Evolutionary conservation across 1,284 basidiomycete species (phyloP).

Genomic region (Melampsora americana): DNA sequence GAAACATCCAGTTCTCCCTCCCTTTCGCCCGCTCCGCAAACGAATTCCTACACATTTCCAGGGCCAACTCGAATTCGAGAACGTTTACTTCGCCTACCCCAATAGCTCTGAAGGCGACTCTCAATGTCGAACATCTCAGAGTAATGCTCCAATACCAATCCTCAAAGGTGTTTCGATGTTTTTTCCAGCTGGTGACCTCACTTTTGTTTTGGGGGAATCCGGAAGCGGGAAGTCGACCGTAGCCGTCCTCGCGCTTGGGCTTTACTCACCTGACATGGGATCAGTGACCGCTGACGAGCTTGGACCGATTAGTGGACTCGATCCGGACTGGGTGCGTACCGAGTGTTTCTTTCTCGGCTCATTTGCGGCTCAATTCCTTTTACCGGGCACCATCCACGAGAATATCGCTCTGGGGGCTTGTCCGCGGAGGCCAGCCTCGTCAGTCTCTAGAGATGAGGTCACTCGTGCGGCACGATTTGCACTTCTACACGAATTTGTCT

Average conservation of each 20-base stretch:
- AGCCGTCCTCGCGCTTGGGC: slow-evolving; percentile 72
- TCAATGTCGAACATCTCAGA: not conserved
- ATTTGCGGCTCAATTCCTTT: slow-evolving; percentile 71
- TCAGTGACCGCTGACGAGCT: slow-evolving; percentile 76
- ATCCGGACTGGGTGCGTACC: slow-evolving; percentile 67
- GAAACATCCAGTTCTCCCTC: not conserved
- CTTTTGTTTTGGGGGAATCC: slow-evolving; percentile 86
- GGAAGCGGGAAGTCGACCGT: slow-evolving; percentile 93
- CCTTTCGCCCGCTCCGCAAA: slow-evolving; percentile 47
- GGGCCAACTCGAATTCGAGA: slow-evolving; percentile 74
- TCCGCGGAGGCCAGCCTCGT: slow-evolving; percentile 51
- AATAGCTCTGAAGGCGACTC: slow-evolving; percentile 64
- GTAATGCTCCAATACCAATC: slow-evolving; percentile 53
- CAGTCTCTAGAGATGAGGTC: slow-evolving; percentile 68
- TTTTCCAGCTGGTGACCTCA: slow-evolving; percentile 79
- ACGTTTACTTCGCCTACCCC: slow-evolving; percentile 81
- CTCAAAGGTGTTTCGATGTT: slow-evolving; percentile 67
- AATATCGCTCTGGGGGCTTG: slow-evolving; percentile 79
- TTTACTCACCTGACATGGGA: slow-evolving; percentile 62
- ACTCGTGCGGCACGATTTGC: slow-evolving; percentile 77
- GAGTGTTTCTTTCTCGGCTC: slow-evolving; percentile 74
- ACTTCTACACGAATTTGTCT: slow-evolving; percentile 81
- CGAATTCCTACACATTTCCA: slow-evolving; percentile 51
- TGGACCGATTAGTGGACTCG: slow-evolving; percentile 66
- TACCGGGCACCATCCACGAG: slow-evolving; percentile 74